A percentile compares a stretch with the other conserved stretches of the same genome.
These are phyloP conservation scores for Russula compacta DNA, from an alignment of 768 basidiomycete species.

Conservation along the genomic window DNA sequence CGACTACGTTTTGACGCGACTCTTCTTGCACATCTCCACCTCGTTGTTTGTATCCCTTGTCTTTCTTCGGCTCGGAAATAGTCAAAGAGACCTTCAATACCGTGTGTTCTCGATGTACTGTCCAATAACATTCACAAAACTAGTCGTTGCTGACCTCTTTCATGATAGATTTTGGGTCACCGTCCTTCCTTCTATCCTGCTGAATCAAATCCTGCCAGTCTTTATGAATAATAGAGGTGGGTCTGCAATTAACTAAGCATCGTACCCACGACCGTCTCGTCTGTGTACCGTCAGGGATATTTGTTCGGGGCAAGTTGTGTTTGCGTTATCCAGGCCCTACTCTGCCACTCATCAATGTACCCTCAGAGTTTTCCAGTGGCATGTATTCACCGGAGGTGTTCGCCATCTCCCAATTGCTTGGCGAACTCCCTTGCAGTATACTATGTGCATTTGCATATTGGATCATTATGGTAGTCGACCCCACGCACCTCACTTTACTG, in stretches of 20 bases:
- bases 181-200: conserved; percentile 64
- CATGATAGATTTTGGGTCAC: conserved; percentile 47
- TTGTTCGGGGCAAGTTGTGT: conserved; percentile 24
- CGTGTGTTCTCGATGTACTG: conserved; percentile 70
- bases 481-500: background rate
- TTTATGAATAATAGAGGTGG: conserved; percentile 64
- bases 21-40: conserved; percentile 66
- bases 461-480: conserved; percentile 48
- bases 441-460: conserved; percentile 69
- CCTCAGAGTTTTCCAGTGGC: conserved; percentile 63
- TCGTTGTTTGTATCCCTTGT: conserved; percentile 68
- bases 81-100: conserved; percentile 63
- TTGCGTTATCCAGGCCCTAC: background rate
- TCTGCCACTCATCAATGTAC: background rate
- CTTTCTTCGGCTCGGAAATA: conserved; percentile 65
- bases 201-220: conserved; percentile 74
- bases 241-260: conserved; percentile 2
- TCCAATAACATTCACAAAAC: background rate
- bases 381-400: conserved; percentile 86
- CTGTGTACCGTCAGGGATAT: conserved; percentile 26
- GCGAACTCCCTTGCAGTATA: conserved; percentile 71
- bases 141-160: background rate
- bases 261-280: background rate
- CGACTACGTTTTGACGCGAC: conserved; percentile 75
- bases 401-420: conserved; percentile 69